Conservation (phyloP, 2,329 filamentous ascomycete genomes). For the Aspergillus sp. region DNA sequence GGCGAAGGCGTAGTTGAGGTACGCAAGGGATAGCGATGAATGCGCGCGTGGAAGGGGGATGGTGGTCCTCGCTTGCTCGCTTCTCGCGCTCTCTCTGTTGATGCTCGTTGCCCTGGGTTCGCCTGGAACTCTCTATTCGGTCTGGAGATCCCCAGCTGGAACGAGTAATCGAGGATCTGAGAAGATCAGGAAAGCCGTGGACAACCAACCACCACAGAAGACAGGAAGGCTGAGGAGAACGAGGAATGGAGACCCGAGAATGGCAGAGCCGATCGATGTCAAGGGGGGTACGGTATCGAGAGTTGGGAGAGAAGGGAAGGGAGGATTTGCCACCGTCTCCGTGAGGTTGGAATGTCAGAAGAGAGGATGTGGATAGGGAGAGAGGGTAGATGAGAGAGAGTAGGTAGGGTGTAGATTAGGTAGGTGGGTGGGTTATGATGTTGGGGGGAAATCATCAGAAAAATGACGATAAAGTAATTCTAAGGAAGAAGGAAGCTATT, state of each 20-base stretch:
- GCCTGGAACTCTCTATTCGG: not conserved
- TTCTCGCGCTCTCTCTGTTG: not conserved
- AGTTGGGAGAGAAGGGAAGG: conserved; percentile 5
- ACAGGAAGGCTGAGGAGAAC: not conserved
- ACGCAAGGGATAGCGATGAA: conserved; percentile 28
- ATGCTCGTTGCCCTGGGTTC: not conserved
- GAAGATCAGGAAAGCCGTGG: not conserved
- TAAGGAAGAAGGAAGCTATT: conserved; percentile 14
- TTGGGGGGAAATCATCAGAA: conserved; percentile 6
- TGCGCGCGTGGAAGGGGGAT: conserved; percentile 30
- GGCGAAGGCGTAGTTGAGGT: conserved; percentile 26
- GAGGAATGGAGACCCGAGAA: not conserved
- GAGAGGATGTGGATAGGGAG: conserved; percentile 12
- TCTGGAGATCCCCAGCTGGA: not conserved
- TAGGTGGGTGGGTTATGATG: not conserved
- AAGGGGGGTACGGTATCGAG: conserved; percentile 6
- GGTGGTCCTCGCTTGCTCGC: not conserved
- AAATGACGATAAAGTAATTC: conserved; percentile 1
- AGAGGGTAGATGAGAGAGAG: conserved; percentile 16
- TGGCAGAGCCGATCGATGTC: conserved; percentile 8
- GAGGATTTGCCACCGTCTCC: conserved; percentile 5
- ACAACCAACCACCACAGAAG: too few relatives aligned
- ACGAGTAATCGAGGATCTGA: not conserved
- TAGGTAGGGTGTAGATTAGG: conserved; percentile 13
- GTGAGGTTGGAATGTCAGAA: conserved; percentile 14